These are phyloP conservation scores for Collybiopsis luxurians DNA, from an alignment of 768 basidiomycete genomes.

Conservation along the genomic window DNA sequence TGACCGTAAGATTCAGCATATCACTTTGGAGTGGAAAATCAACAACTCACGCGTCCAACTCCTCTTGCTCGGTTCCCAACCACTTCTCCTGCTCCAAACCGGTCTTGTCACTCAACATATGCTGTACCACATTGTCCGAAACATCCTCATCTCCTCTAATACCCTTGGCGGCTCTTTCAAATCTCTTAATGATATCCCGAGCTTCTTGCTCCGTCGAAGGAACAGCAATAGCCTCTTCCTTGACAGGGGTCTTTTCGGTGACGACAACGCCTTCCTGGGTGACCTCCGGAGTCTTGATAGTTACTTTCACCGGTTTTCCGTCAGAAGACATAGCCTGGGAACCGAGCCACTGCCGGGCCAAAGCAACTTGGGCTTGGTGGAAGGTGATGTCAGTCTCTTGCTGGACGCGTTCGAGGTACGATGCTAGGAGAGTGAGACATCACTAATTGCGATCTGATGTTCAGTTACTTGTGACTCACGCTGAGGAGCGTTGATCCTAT, in stretches of 20 bases:
- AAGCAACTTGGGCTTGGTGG: constrained; percentile 83
- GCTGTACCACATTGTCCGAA: constrained; percentile 77
- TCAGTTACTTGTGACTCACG: no score
- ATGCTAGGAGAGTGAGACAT: constrained; percentile 13
- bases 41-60: constrained; percentile 66
- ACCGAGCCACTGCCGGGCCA: constrained; percentile 73
- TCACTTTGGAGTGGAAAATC: constrained; percentile 1
- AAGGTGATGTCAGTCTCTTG: constrained; percentile 80
- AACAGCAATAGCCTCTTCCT: constrained; percentile 51
- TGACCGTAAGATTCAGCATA: constrained; percentile 12
- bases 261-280: constrained; percentile 55
- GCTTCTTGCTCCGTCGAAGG: constrained; percentile 72
- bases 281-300: constrained; percentile 45
- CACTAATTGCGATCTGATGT: no score
- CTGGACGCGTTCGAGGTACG: constrained; percentile 44
- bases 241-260: constrained; percentile 27
- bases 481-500: constrained; percentile 80
- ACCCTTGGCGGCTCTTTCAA: constrained; percentile 61
- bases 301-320: constrained; percentile 37
- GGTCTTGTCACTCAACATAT: constrained; percentile 64
- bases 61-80: constrained; percentile 82
- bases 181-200: constrained; percentile 59
- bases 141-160: constrained; percentile 53
- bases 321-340: constrained; percentile 44
- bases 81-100: constrained; percentile 75